These are phyloP conservation scores for Neurospora sp. DNA, from an alignment of 2,329 filamentous ascomycete genomes.

Conservation along the genomic window DNA sequence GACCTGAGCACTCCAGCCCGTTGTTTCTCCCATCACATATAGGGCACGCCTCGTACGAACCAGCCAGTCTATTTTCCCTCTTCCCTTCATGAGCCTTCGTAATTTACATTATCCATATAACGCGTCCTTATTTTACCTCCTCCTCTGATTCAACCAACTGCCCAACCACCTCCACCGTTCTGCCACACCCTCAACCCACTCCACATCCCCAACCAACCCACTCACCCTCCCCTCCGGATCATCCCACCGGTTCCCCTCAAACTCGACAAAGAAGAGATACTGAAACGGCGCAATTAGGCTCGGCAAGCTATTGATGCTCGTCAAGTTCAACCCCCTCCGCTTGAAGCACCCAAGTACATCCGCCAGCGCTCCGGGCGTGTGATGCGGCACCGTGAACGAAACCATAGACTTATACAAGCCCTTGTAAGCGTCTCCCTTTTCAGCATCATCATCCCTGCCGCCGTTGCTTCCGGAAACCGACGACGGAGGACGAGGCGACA, in stretches of 20 bases:
- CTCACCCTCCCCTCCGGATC: slow-evolving; percentile 50
- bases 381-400: slow-evolving; percentile 74
- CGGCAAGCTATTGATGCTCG: slow-evolving; percentile 81
- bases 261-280: slow-evolving; percentile 93
- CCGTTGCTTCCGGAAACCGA: neutral
- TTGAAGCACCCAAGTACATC: slow-evolving; percentile 74
- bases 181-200: slow-evolving; percentile 47
- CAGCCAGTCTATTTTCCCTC: neutral
- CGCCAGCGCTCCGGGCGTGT: slow-evolving; percentile 70
- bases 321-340: slow-evolving; percentile 65
- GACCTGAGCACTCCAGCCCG: neutral
- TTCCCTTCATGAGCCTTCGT: neutral
- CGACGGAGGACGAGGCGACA: neutral
- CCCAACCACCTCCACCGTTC: slow-evolving; percentile 59
- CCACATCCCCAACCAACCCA: slow-evolving; percentile 37
- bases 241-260: slow-evolving; percentile 51
- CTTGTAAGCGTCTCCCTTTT: slow-evolving; percentile 4
- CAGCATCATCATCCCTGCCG: neutral
- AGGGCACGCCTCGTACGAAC: neutral
- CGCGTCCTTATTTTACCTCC: neutral
- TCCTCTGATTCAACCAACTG: slow-evolving; percentile 46
- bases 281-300: slow-evolving; percentile 69
- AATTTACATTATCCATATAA: neutral
- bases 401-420: slow-evolving; percentile 57
- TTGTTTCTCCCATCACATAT: neutral